Conservation (phyloP, 768 basidiomycete genomes). For the Tulasnella sp. region DNA sequence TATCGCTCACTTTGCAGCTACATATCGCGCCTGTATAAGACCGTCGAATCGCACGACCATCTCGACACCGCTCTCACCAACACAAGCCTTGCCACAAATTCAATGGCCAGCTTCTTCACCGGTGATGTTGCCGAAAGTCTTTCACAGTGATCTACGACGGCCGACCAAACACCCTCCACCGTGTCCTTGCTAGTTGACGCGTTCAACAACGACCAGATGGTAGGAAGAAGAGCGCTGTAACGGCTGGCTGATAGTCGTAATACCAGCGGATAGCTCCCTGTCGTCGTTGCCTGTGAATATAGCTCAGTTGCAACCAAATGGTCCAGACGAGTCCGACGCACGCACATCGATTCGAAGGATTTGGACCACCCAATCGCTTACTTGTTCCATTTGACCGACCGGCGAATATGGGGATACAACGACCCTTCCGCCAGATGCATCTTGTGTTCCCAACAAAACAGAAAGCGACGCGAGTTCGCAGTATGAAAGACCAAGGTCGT, state of each 20-base stretch:
- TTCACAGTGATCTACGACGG: slow-evolving; percentile 63
- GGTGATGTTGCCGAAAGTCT: slow-evolving; percentile 57
- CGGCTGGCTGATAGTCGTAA: slow-evolving; percentile 49
- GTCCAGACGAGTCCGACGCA: not conserved
- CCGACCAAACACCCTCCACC: slow-evolving; percentile 46
- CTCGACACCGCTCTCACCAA: slow-evolving; percentile 50
- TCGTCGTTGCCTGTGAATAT: not conserved
- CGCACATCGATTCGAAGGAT: slow-evolving; percentile 31
- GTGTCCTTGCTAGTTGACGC: slow-evolving; percentile 30
- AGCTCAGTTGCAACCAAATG: not conserved
- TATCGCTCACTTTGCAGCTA: slow-evolving; percentile 51
- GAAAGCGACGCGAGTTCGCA: slow-evolving; percentile 72
- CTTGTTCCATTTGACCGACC: slow-evolving; percentile 21
- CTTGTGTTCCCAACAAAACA: slow-evolving; percentile 33
- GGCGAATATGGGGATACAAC: not conserved
- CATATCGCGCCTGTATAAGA: slow-evolving; percentile 42
- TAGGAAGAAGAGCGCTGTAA: slow-evolving; percentile 70
- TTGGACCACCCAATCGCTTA: slow-evolving; percentile 32
- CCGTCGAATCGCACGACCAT: slow-evolving; percentile 2
- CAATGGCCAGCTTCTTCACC: slow-evolving; percentile 63
- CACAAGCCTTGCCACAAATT: slow-evolving; percentile 68
- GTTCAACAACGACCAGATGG: slow-evolving; percentile 70
- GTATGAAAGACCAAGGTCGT: slow-evolving; percentile 70
- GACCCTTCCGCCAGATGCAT: not conserved
- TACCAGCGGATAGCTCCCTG: slow-evolving; percentile 20